phyloP scores from a whole-genome alignment of 768 basidiomycete genomes.

The Mycena leptocephala region DNA sequence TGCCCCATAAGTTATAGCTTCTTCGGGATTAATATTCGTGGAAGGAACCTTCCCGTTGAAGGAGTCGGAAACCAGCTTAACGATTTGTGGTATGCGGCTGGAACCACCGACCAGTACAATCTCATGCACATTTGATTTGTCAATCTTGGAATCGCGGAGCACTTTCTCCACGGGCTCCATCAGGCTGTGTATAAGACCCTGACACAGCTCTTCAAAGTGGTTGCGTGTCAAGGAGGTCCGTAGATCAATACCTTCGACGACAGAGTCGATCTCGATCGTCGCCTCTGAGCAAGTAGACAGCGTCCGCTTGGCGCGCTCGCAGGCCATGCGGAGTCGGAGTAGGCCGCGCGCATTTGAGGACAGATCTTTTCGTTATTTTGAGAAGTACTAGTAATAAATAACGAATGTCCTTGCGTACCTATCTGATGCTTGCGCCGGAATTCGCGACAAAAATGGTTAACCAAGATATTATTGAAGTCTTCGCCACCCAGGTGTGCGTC shows the following conservation, averaged over 20 bases:
- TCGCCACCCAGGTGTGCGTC: neutral
- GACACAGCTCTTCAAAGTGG: neutral
- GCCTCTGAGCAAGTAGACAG: neutral
- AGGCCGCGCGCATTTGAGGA: neutral
- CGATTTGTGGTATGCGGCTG: neutral
- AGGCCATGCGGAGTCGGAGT: neutral
- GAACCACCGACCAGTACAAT: constrained; percentile 4
- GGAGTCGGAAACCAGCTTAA: neutral
- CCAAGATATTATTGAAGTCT: too few species aligned
- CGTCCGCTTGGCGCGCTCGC: constrained; percentile 5
- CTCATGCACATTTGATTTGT: neutral
- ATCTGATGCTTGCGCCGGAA: too few species aligned
- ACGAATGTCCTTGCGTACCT: too few species aligned
- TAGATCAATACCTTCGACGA: neutral
- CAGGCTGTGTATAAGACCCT: neutral
- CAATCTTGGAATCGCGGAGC: neutral
- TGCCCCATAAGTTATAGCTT: constrained; percentile 1
- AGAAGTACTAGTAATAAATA: too few species aligned
- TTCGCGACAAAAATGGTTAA: too few species aligned
- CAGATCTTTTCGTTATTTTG: too few species aligned
- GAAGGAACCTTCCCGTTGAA: constrained; percentile 3
- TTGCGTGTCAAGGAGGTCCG: neutral
- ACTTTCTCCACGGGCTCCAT: neutral
- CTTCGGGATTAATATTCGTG: neutral
- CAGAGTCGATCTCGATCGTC: neutral